Evolutionary conservation across 2,329 filamentous ascomycete genomes (phyloP), one percentile per base, ranked within the genome.

Genomic region (Gnomoniopsis sp.): DNA sequence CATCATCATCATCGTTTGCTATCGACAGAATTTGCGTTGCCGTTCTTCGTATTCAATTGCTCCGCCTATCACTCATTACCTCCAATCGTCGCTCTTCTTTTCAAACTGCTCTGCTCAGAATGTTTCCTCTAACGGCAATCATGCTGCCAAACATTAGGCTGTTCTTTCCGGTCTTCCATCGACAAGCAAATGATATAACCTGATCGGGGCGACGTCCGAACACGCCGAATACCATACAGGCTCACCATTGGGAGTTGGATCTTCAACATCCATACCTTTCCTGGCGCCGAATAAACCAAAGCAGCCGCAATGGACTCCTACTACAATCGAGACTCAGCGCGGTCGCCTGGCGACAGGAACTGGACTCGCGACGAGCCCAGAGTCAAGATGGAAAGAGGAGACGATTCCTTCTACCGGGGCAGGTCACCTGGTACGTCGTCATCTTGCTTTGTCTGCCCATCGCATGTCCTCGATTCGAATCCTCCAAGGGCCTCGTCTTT

Each of bases 341-440:
- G 82, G 43, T 85, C 82, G 30, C 82, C 83, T 2, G 72, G 69
- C 49, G 80, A 84, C 55, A 79, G 83, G 58, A 74, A 71, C 46
- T 84, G 82, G 80, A 73, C 68, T 60, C 80, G 82, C 52, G 82
- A 85, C 55, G 83, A 85, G 21, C 72, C 72, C 23, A 75, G 81
- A 63, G 68, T 64, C 36, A 80, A 82, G 65, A 79, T 83, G 7
- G 81, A 84, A 33, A 75, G 81, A 61, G 75, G 81, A 61, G 75
- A 77, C 51, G 85, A 89, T 67, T 79, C 76, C 46, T 87, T 86
- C 63, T 87, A 88, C 65, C 82, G 87, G 60, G 83, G 82, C 61
- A 82, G 88, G 70, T 90, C 88, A 66, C 88, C 88, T 72, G 87
- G 88, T 90, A 80, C 70, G 86, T 82, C 63, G 36, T 19, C 23